Base-by-base conservation (phyloP, 176 grass and related monocot genomes). In the Saccharum spontaneum region DNA sequence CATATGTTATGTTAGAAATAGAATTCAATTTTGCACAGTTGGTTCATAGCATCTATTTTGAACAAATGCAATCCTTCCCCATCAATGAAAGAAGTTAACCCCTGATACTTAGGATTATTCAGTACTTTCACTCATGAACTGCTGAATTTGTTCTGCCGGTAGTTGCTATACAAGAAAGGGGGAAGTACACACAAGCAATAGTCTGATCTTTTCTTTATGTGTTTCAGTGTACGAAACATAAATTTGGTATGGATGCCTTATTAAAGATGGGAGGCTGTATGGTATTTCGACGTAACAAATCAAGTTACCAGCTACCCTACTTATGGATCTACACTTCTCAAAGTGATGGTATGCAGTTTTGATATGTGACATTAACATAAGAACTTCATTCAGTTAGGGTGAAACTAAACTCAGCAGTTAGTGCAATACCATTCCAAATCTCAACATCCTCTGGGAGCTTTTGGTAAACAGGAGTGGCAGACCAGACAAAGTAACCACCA, bases 401-500 rank as follows among this genome's bases (percentile, higher is more conserved):
- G 49, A 82, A 83, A 78, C 60, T 69, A 22, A 55, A 87, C 68
- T 23, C 69, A 61, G 33, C 0, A 82, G 5, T 71, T 54, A 67
- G 7, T 16, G 74, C 7, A 75, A 39, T 99, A 99, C 97, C 97
- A 77, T 89, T 81, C 97, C 94, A 99, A 79, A 99, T 99, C 76
- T 86, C 92, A 40, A 89, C 90, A 87, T 99, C 94, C 89, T 99
- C 97, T 34, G 97, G 71, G 39, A 92, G 90, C 54, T 89, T 92
- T 69, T 90, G 94, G 84, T 99, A 99, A 82, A 99, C 93, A 82
- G 97, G 97, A 73, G 97, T 99, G 61, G 94, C 97, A 77, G 94
- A 99, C 97, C 97, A 97, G 36, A 99, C 79, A 15, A 99, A 99
- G 84, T 99, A 97, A 84, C 97, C 97, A 88, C 97, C 94, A 76